Evolutionary conservation across 441 rosid genomes (phyloP), one percentile per base, ranked within the genome.

Genomic region (Macaranga tanarius): DNA sequence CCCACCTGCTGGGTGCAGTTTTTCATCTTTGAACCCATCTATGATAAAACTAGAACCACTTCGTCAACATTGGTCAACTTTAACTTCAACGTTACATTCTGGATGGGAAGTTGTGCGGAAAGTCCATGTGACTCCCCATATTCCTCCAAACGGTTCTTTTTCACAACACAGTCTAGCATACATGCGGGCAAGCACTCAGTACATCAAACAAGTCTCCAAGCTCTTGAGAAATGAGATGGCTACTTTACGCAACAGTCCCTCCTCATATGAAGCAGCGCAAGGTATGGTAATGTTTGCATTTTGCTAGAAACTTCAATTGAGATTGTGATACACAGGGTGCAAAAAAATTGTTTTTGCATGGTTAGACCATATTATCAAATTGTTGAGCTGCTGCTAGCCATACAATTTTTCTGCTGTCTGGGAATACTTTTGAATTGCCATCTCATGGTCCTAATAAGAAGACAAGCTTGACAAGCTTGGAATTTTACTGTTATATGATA

Each of bases 121-220:
- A 79, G 88, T 88, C 75, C 92, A 62, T 40, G 86, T 86, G 48
- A 76, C 80, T 23, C 89, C 96, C 70, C 82, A 71, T 70, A 76
- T 84, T 73, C 92, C 93, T 77, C 79, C 84, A 51, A 84, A 82
- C 62, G 85, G 91, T 77, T 82, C 97, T 20, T 48, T 88, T 78
- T 80, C 92, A 6, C 89, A 85, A 78, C 90, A 86, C 80, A 86
- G 97, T 75, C 69, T 92, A 83, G 95, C 94, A 54, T 92, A 88
- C 72, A 70, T 88, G 71, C 92, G 85, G 73, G 97, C 97, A 61
- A 84, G 93, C 74, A 76, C 88, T 79, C 92, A 83, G 47, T 95
- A 92, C 79, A 78, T 92, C 73, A 92, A 90, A 76, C 87, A 91
- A 75, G 95, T 92, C 34, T 88, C 96, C n/a, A 87, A 75, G 76